Conservation (phyloP, 441 rosid genomes). For the Pelargonium myrrhifolium region DNA sequence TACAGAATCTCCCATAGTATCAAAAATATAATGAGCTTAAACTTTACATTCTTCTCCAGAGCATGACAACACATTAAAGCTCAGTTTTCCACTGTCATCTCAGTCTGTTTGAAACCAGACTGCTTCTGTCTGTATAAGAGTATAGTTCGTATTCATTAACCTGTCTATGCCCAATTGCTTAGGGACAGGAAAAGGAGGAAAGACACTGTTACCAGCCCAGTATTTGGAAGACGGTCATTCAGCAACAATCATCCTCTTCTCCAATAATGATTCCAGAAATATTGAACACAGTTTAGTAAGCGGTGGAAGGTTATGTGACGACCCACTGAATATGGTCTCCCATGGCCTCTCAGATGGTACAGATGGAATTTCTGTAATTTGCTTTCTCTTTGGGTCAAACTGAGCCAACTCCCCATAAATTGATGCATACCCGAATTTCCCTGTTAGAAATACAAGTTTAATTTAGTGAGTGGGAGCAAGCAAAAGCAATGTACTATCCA, state of each 20-base stretch:
- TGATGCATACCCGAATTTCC: conserved; percentile 62
- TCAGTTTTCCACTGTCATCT: too few species aligned
- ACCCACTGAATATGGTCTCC: conserved; percentile 75
- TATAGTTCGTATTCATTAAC: too few species aligned
- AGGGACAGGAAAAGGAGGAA: too few species aligned
- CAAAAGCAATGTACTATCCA: too few species aligned
- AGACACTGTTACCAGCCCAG: background rate
- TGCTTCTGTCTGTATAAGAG: too few species aligned
- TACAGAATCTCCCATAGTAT: too few species aligned
- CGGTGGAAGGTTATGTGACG: conserved; percentile 83
- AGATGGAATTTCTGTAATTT: conserved; percentile 31
- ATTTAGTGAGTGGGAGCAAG: background rate
- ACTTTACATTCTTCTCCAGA: too few species aligned
- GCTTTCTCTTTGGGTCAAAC: conserved; percentile 35
- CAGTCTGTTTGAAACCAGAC: too few species aligned
- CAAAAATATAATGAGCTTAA: too few species aligned
- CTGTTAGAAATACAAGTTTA: conserved; percentile 20
- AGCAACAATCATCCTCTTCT: conserved; percentile 45
- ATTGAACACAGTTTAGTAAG: conserved; percentile 60
- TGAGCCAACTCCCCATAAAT: conserved; percentile 72
- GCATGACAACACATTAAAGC: too few species aligned
- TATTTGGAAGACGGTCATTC: conserved; percentile 23
- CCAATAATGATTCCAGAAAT: conserved; percentile 75
- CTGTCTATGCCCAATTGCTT: too few species aligned
- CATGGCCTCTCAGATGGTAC: conserved; percentile 65